Conservation (phyloP, 495 filamentous ascomycete species). For the Penicillium bovifimosum region DNA sequence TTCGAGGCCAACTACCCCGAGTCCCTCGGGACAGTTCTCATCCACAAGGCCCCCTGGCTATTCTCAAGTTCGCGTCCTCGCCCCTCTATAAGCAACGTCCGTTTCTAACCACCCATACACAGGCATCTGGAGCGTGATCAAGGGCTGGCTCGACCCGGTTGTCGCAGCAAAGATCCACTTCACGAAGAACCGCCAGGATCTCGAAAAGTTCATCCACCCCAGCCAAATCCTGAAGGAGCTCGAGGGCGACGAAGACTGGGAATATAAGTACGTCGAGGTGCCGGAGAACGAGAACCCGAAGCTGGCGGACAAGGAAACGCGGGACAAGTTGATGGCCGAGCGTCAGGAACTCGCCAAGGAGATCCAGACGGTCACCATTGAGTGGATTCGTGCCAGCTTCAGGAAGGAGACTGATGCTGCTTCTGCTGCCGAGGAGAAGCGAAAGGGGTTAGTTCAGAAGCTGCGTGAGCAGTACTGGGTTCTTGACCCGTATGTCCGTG, state of each 20-base stretch:
- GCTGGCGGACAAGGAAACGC: constrained; percentile 62
- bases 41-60: constrained; percentile 95
- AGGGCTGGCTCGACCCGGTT: constrained; percentile 94
- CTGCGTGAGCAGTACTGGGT: constrained; percentile 78
- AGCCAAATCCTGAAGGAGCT: constrained; percentile 70
- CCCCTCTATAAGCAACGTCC: neutral
- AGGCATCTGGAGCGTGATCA: constrained; percentile 86
- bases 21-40: constrained; percentile 82
- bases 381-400: constrained; percentile 55
- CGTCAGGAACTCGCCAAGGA: constrained; percentile 57
- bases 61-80: constrained; percentile 67
- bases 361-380: constrained; percentile 63
- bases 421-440: constrained; percentile 51
- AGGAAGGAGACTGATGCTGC: constrained; percentile 41
- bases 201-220: constrained; percentile 68
- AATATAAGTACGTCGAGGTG: constrained; percentile 74
- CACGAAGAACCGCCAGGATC: constrained; percentile 73
- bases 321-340: constrained; percentile 54
- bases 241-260: constrained; percentile 77
- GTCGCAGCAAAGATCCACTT: constrained; percentile 95
- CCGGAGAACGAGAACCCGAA: constrained; percentile 59
- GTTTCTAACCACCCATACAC: constrained; percentile 2
- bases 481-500: constrained; percentile 69
- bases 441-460: constrained; percentile 53
- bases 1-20: constrained; percentile 99